Conservation (phyloP, 306 rosid species). For the Ammopiptanthus mongolicus region DNA sequence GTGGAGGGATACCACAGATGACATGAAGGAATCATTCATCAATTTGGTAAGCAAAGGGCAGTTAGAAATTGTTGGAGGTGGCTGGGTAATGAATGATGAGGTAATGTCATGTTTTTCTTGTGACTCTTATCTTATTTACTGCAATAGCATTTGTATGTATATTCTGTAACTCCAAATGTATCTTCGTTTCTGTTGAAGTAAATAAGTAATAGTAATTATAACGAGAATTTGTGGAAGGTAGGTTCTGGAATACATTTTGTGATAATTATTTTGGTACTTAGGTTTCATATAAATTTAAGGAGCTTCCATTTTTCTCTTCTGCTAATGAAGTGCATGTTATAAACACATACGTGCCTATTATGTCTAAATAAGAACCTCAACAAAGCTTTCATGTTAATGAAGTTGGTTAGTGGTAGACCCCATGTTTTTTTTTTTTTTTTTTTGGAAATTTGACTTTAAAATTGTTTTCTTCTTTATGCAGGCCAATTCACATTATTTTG, state of each 20-base stretch:
- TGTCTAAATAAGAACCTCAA: not conserved
- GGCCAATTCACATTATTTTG: slow-evolving; percentile 94
- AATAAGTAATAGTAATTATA: no score
- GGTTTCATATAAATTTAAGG: not conserved
- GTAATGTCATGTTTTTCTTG: slow-evolving; percentile 36
- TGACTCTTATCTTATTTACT: not conserved
- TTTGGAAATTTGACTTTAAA: slow-evolving; percentile 24
- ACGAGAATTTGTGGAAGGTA: not conserved
- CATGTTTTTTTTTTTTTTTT: not conserved
- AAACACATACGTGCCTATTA: not conserved
- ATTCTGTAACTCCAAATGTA: slow-evolving; percentile 1
- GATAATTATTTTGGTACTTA: not conserved
- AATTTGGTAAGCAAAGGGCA: slow-evolving; percentile 78
- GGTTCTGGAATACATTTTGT: not conserved
- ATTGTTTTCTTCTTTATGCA: slow-evolving; percentile 45
- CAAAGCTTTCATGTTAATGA: slow-evolving; percentile 2
- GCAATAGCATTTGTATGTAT: not conserved
- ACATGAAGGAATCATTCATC: slow-evolving; percentile 55
- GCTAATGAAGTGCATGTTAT: not conserved
- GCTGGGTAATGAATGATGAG: slow-evolving; percentile 99
- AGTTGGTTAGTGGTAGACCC: not conserved
- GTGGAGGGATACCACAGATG: slow-evolving; percentile 89
- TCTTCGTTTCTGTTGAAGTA: slow-evolving; percentile 1
- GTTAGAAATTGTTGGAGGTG: slow-evolving; percentile 98
- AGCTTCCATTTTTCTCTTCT: not conserved